phyloP scores from a whole-genome alignment of 306 rosid genomes.

The Parietaria judaica region DNA sequence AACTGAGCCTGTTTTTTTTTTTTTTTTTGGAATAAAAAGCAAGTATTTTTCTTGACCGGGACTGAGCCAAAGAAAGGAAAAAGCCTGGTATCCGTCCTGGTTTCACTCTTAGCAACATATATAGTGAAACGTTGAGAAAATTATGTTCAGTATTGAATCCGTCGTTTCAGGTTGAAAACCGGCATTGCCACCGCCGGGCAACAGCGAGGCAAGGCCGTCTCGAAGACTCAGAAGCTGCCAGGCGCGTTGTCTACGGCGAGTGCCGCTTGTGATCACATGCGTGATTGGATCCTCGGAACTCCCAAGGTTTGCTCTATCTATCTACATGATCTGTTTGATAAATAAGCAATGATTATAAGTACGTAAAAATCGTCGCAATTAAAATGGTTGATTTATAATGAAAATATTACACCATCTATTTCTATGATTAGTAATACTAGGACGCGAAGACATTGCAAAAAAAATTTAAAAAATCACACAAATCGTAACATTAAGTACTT shows the following conservation, averaged over 20 bases:
- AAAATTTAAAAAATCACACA: too few relatives aligned
- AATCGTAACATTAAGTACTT: too few relatives aligned
- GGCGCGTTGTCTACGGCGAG: slow-evolving; percentile 69
- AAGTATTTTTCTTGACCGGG: too few relatives aligned
- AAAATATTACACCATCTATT: too few relatives aligned
- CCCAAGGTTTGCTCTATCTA: slow-evolving; percentile 39
- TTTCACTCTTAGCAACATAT: too few relatives aligned
- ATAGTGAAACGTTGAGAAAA: too few relatives aligned
- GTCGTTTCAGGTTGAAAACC: slow-evolving; percentile 44
- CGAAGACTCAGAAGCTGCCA: slow-evolving; percentile 50
- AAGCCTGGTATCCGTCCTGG: too few relatives aligned
- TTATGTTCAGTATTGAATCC: neutral
- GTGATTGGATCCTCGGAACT: slow-evolving; percentile 61
- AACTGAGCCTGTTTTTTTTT: neutral
- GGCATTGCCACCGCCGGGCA: slow-evolving; percentile 65
- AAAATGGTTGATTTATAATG: neutral
- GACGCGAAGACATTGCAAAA: too few relatives aligned
- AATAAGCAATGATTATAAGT: neutral
- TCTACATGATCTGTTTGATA: slow-evolving; percentile 13
- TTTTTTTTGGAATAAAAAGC: too few relatives aligned
- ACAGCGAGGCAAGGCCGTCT: slow-evolving; percentile 59
- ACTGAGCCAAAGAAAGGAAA: too few relatives aligned
- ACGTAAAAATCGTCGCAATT: neutral
- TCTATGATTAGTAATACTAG: too few relatives aligned
- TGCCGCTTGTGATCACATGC: slow-evolving; percentile 72